A percentile compares a stretch with the other conserved stretches of the same genome.
Conservation (phyloP, 2,329 filamentous ascomycete genomes). For the Fusarium nodosum region DNA sequence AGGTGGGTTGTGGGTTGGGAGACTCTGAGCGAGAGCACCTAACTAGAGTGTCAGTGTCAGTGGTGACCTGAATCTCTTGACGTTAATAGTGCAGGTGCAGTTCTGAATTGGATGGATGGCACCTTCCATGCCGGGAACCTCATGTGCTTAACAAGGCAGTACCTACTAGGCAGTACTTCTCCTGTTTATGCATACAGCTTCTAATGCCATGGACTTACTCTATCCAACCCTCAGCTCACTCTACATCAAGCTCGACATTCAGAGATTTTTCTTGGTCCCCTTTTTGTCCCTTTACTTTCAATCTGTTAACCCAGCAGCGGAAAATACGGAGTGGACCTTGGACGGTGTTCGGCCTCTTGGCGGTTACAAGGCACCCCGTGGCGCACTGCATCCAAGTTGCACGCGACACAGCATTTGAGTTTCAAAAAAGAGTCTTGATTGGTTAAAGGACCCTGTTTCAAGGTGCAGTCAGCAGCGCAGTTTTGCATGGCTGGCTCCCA, state of each 20-base stretch:
- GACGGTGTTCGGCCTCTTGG: slow-evolving; percentile 19
- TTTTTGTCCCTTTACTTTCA: slow-evolving; percentile 3
- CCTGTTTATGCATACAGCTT: neutral
- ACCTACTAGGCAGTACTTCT: neutral
- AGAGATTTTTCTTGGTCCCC: neutral
- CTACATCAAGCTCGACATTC: neutral
- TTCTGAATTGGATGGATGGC: slow-evolving; percentile 3
- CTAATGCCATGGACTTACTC: neutral
- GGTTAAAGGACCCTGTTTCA: slow-evolving; percentile 11
- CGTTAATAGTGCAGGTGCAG: neutral
- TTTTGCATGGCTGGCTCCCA: slow-evolving; percentile 11
- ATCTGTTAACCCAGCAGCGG: slow-evolving; percentile 26
- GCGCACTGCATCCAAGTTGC: slow-evolving; percentile 33
- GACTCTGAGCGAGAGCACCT: slow-evolving; percentile 14
- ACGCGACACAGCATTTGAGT: slow-evolving; percentile 37
- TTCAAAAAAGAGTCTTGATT: slow-evolving; percentile 24
- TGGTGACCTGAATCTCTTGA: slow-evolving; percentile 11
- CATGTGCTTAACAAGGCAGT: neutral
- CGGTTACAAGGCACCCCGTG: slow-evolving; percentile 30
- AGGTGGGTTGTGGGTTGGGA: slow-evolving; percentile 23
- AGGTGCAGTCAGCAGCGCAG: neutral
- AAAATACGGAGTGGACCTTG: slow-evolving; percentile 35
- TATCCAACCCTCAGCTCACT: neutral
- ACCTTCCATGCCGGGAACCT: neutral
- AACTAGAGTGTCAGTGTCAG: slow-evolving; percentile 1